Conservation (phyloP, 768 basidiomycete species). For the Solioccasus polychromus region DNA sequence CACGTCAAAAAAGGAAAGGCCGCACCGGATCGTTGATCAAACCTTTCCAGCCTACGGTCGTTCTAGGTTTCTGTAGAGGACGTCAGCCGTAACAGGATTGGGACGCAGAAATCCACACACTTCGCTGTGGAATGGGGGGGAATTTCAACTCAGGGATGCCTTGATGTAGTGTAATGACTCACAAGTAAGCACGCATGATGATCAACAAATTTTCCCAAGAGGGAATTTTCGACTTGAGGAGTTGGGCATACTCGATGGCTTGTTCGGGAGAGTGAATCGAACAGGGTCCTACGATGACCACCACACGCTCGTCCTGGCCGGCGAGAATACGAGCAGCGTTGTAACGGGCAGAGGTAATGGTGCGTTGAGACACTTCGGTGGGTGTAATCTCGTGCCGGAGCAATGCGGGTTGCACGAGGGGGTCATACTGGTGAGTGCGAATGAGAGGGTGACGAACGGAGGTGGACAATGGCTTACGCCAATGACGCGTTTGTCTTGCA, state of each 20-base stretch:
- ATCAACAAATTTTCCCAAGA: conserved; percentile 78
- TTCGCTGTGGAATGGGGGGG: conserved; percentile 31
- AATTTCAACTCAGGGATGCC: conserved; percentile 29
- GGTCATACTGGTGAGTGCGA: conserved; percentile 75
- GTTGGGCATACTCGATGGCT: conserved; percentile 78
- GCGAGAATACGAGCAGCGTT: conserved; percentile 75
- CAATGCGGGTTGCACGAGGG: conserved; percentile 90
- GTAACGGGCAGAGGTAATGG: conserved; percentile 78
- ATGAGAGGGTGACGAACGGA: neutral
- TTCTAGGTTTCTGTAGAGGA: conserved; percentile 78
- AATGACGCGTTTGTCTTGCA: conserved; percentile 78
- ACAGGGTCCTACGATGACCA: conserved; percentile 95
- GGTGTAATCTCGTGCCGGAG: conserved; percentile 85
- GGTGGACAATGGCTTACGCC: conserved; percentile 47
- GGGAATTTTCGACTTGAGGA: conserved; percentile 64
- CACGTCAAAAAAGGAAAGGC: neutral
- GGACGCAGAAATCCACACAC: conserved; percentile 22
- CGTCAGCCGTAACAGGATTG: conserved; percentile 8
- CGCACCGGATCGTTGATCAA: conserved; percentile 80
- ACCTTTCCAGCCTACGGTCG: conserved; percentile 98
- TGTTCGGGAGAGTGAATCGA: conserved; percentile 89
- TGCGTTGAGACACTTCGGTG: conserved; percentile 59
- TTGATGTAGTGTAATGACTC: conserved; percentile 34
- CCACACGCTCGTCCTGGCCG: conserved; percentile 79
- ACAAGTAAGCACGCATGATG: conserved; percentile 98